phyloP scores from a whole-genome alignment of 352 stramenopile genomes.

The Phytophthora quininea region DNA sequence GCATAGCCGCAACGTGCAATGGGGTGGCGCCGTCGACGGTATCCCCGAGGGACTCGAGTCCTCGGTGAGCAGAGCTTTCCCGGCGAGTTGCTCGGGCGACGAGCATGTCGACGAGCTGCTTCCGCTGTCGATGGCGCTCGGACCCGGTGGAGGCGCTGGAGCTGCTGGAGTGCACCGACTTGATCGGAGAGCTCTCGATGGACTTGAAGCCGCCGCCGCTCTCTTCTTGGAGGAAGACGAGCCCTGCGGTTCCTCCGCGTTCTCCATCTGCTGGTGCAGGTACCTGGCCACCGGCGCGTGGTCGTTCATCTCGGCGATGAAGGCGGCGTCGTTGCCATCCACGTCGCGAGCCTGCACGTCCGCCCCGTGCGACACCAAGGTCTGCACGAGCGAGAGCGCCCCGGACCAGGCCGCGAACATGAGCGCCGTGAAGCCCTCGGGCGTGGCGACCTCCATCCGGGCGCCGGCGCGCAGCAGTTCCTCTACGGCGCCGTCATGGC shows the following conservation, averaged over 20 bases:
- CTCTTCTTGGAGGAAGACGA: constrained; percentile 30
- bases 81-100: constrained; percentile 30
- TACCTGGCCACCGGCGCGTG: constrained; percentile 50
- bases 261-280: constrained; percentile 36
- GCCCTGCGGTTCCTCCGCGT: constrained; percentile 22
- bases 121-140: constrained; percentile 26
- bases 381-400: constrained; percentile 44
- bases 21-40: constrained; percentile 50
- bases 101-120: constrained; percentile 38
- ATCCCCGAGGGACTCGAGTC: constrained; percentile 26
- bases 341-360: constrained; percentile 47
- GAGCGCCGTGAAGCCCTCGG: constrained; percentile 63
- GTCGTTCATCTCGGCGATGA: constrained; percentile 59
- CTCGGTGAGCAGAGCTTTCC: constrained; percentile 26
- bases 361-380: constrained; percentile 41
- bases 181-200: constrained; percentile 19
- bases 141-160: constrained; percentile 28
- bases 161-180: constrained; percentile 31
- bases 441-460: constrained; percentile 47
- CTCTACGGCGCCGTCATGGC: constrained; percentile 48
- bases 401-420: constrained; percentile 60
- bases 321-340: constrained; percentile 54
- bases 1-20: constrained; percentile 61
- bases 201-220: constrained; percentile 25
- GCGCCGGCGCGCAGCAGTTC: constrained; percentile 49